A percentile compares a stretch with the other conserved stretches of the same genome.
These are phyloP conservation scores for Ustilago bromivora DNA, from an alignment of 1,284 basidiomycete genomes.

Conservation along the genomic window DNA sequence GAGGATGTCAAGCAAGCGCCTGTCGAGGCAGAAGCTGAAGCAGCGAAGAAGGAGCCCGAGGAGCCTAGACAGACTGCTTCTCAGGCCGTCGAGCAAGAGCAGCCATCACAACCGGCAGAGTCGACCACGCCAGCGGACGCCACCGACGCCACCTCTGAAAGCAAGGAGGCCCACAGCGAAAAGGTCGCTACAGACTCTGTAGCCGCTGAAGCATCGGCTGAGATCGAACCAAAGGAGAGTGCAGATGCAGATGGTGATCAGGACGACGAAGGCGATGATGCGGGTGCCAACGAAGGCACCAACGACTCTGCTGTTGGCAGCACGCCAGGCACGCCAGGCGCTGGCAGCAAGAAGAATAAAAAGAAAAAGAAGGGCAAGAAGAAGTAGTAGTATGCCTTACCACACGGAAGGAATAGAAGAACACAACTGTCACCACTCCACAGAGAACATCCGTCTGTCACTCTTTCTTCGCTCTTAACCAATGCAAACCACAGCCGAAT, in stretches of 20 bases:
- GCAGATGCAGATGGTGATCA: conserved; percentile 75
- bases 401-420: not conserved
- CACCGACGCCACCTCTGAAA: not conserved
- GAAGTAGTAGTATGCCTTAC: conserved; percentile 19
- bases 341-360: conserved; percentile 82
- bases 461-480: not conserved
- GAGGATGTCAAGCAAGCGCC: not conserved
- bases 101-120: not conserved
- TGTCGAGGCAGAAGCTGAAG: not conserved
- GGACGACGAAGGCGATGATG: conserved; percentile 74
- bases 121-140: not conserved
- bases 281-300: conserved; percentile 77
- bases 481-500: not conserved
- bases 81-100: not conserved
- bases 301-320: conserved; percentile 81
- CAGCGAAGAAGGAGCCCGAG: not conserved
- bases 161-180: not conserved
- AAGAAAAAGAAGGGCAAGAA: conserved; percentile 55
- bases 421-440: not conserved
- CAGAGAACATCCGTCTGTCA: not conserved
- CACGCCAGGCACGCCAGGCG: conserved; percentile 81
- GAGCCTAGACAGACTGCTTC: not conserved
- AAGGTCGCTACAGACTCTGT: not conserved
- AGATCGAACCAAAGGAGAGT: conserved; percentile 1
- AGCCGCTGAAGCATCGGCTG: not conserved